A percentile compares a stretch with the other conserved stretches of the same genome.
These are phyloP conservation scores for Spirogloea muscicola DNA, from an alignment of 139 green algal genomes.

Conservation along the genomic window DNA sequence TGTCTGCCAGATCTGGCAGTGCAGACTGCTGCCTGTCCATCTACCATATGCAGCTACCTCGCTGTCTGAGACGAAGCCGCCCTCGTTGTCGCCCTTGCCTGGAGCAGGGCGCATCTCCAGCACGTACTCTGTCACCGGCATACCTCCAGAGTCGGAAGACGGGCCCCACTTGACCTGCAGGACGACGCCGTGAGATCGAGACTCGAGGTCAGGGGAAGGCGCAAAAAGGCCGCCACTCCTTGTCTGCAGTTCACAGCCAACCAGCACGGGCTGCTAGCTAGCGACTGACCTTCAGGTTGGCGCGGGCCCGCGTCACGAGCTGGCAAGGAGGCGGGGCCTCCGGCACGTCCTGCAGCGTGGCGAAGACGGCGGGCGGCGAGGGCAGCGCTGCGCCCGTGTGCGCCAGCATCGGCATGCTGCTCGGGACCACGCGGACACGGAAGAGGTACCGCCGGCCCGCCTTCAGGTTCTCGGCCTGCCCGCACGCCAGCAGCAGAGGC, in stretches of 20 bases:
- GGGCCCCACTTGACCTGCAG: conserved; percentile 3
- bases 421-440: not conserved
- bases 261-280: too few species aligned
- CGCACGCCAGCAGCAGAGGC: too few species aligned
- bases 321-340: not conserved
- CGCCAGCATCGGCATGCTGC: not conserved
- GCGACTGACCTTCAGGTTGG: not conserved
- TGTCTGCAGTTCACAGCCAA: too few species aligned
- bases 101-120: not conserved
- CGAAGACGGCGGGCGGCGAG: not conserved
- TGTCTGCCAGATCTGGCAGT: too few species aligned
- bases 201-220: too few species aligned
- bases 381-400: too few species aligned
- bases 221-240: too few species aligned
- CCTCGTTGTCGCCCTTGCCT: not conserved
- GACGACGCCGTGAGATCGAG: too few species aligned
- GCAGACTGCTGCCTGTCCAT: too few species aligned
- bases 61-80: too few species aligned
- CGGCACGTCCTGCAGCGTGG: conserved; percentile 1
- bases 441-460: conserved; percentile 6
- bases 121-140: not conserved
- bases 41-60: too few species aligned
- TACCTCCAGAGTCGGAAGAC: not conserved
- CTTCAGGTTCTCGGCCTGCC: not conserved
- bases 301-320: not conserved